These are phyloP conservation scores for Blastobotrys ciferrii DNA, from an alignment of 1,139 yeast genomes.

Conservation along the genomic window DNA sequence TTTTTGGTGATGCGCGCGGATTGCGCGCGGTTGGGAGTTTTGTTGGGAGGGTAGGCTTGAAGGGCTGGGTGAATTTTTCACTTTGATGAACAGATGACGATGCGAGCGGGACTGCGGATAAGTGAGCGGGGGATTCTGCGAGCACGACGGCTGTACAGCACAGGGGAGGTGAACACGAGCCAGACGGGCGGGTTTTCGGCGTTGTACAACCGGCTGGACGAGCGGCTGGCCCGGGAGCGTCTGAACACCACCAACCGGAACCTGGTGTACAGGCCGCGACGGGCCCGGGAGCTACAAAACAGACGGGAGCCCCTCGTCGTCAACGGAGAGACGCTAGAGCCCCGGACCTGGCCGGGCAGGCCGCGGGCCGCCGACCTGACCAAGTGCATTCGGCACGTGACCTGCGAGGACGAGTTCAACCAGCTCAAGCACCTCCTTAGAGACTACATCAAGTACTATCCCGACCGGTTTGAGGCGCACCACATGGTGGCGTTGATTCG, in stretches of 20 bases:
- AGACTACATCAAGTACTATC: constrained; percentile 18
- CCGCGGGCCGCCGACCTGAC: constrained; percentile 29
- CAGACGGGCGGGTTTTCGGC: neutral
- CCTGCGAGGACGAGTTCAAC: constrained; percentile 21
- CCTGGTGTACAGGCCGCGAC: constrained; percentile 31
- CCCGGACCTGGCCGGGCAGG: constrained; percentile 28
- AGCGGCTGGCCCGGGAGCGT: constrained; percentile 20
- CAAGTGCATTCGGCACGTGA: constrained; percentile 17
- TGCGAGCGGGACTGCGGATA: neutral
- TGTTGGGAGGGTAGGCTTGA: no score
- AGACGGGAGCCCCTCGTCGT: constrained; percentile 25
- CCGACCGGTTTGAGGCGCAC: constrained; percentile 18
- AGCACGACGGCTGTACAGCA: neutral
- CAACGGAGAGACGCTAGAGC: constrained; percentile 26
- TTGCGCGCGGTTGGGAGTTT: no score
- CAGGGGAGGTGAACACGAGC: neutral
- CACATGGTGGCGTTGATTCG: constrained; percentile 23
- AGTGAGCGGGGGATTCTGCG: neutral
- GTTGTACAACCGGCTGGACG: constrained; percentile 9
- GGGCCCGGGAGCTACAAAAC: constrained; percentile 24
- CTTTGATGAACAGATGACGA: neutral
- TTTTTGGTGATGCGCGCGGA: no score
- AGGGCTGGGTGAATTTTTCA: neutral
- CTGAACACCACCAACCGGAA: constrained; percentile 26
- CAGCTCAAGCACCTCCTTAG: constrained; percentile 17